A percentile compares a stretch with the other conserved stretches of the same genome.
These are phyloP conservation scores for Thozetella sp. DNA, from an alignment of 495 filamentous ascomycete genomes.

Conservation along the genomic window DNA sequence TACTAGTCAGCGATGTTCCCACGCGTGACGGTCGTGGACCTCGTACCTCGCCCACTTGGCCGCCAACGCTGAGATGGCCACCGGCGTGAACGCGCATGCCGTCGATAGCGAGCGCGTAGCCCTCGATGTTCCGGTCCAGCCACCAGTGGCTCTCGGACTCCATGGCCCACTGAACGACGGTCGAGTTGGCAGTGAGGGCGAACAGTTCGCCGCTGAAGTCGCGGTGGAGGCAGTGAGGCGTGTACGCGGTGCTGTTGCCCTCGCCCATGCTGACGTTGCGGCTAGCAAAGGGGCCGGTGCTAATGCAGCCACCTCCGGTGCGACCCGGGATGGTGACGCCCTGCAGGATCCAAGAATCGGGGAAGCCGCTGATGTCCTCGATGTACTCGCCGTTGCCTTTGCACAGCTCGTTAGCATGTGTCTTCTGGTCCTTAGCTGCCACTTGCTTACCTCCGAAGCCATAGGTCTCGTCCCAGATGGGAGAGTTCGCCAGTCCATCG, in stretches of 20 bases:
- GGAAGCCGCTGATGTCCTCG: conserved; percentile 17
- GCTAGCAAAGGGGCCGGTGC: conserved; percentile 27
- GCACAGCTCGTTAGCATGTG: too few species aligned
- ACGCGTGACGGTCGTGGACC: too few species aligned
- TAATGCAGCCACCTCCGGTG: conserved; percentile 10
- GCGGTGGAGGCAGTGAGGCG: conserved; percentile 30
- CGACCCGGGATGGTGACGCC: conserved; percentile 19
- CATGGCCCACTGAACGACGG: conserved; percentile 7
- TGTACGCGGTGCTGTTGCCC: conserved; percentile 19
- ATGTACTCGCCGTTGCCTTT: conserved; percentile 50
- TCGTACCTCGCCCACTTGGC: conserved; percentile 22
- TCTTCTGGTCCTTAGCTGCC: too few species aligned
- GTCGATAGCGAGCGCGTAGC: conserved; percentile 10
- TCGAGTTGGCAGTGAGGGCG: conserved; percentile 8
- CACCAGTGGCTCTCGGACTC: conserved; percentile 14
- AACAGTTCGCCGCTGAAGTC: conserved; percentile 21
- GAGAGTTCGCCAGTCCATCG: background rate
- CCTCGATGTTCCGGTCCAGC: conserved; percentile 16
- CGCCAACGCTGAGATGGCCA: conserved; percentile 23
- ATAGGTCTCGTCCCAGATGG: background rate
- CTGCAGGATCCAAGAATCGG: conserved; percentile 14
- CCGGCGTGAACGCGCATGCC: conserved; percentile 19
- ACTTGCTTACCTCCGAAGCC: conserved; percentile 25
- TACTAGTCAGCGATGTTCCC: conserved; percentile 1
- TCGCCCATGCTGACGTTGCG: conserved; percentile 20